These are phyloP conservation scores for Fremontodendron californicum DNA, from an alignment of 345 rosid species.

Conservation along the genomic window DNA sequence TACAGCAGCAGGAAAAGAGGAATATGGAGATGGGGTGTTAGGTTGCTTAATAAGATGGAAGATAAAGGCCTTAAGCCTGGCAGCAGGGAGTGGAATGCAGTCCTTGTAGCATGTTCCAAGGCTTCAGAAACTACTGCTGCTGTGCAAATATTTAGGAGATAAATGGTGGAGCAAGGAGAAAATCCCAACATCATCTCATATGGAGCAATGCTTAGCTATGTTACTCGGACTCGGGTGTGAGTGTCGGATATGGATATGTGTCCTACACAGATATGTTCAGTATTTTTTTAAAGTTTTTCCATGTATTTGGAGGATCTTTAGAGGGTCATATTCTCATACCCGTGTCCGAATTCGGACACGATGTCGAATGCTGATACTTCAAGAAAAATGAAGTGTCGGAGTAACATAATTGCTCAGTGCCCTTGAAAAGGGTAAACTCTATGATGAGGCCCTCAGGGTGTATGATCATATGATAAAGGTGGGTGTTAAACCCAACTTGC, in stretches of 20 bases:
- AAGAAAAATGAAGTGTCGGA: no score
- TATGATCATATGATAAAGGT: slow-evolving; percentile 92
- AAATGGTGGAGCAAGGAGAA: slow-evolving; percentile 83
- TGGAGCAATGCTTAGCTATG: slow-evolving; percentile 75
- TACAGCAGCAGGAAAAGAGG: slow-evolving; percentile 75
- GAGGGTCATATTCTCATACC: no score
- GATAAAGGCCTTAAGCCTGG: slow-evolving; percentile 82
- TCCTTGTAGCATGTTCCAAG: slow-evolving; percentile 89
- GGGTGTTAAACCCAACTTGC: slow-evolving; percentile 61
- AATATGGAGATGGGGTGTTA: slow-evolving; percentile 86
- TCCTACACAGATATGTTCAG: no score
- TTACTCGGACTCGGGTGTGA: no score
- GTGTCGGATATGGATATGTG: no score
- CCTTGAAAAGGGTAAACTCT: slow-evolving; percentile 81
- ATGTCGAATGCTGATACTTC: no score
- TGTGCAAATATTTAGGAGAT: slow-evolving; percentile 69
- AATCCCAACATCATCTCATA: slow-evolving; percentile 81
- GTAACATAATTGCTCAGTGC: slow-evolving; percentile 78
- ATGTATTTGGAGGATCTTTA: no score
- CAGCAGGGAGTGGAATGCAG: slow-evolving; percentile 77
- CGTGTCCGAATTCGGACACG: no score
- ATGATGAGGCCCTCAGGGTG: slow-evolving; percentile 70
- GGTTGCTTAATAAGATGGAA: slow-evolving; percentile 79
- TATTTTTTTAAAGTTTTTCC: no score
- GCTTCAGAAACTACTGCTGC: slow-evolving; percentile 79